A percentile compares a stretch with the other conserved stretches of the same genome.
phyloP scores from a whole-genome alignment of 2,329 filamentous ascomycete genomes.

The Colletotrichum gigasporum region DNA sequence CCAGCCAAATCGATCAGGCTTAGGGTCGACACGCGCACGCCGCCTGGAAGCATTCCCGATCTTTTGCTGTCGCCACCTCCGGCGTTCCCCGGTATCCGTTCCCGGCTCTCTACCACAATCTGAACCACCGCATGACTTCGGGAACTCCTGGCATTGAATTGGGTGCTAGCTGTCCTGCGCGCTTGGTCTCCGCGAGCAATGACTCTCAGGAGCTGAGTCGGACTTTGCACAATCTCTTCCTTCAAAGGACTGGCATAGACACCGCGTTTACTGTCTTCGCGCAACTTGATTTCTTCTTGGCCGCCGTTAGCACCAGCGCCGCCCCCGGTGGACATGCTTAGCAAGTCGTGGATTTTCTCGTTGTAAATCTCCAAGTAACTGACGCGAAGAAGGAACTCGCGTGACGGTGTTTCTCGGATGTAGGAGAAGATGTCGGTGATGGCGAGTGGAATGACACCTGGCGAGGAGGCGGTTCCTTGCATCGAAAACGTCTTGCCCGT shows the following conservation, averaged over 20 bases:
- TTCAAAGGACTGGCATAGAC: conserved; percentile 97
- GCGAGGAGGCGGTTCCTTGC: conserved; percentile 95
- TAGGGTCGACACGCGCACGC: conserved; percentile 92
- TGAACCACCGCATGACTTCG: conserved; percentile 98
- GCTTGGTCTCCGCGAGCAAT: conserved; percentile 95
- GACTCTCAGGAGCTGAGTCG: conserved; percentile 91
- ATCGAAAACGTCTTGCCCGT: conserved; percentile 99
- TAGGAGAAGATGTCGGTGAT: conserved; percentile 99
- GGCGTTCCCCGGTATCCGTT: conserved; percentile 73
- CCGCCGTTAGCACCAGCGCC: conserved; percentile 62
- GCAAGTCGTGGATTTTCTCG: conserved; percentile 92
- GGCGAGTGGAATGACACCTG: conserved; percentile 94
- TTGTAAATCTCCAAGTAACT: conserved; percentile 99
- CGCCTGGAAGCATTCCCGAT: conserved; percentile 78
- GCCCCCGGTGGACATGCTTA: conserved; percentile 75
- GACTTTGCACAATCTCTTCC: conserved; percentile 98
- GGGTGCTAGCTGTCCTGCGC: conserved; percentile 89
- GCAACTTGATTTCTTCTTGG: conserved; percentile 95
- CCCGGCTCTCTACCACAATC: conserved; percentile 96
- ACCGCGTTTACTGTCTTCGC: conserved; percentile 94
- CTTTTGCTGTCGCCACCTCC: conserved; percentile 68
- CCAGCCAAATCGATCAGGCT: conserved; percentile 97
- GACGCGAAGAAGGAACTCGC: conserved; percentile 93
- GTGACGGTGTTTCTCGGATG: conserved; percentile 93
- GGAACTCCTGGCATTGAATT: conserved; percentile 96